phyloP scores from a whole-genome alignment of 106 monocot genomes.

The Platanthera zijinensis region DNA sequence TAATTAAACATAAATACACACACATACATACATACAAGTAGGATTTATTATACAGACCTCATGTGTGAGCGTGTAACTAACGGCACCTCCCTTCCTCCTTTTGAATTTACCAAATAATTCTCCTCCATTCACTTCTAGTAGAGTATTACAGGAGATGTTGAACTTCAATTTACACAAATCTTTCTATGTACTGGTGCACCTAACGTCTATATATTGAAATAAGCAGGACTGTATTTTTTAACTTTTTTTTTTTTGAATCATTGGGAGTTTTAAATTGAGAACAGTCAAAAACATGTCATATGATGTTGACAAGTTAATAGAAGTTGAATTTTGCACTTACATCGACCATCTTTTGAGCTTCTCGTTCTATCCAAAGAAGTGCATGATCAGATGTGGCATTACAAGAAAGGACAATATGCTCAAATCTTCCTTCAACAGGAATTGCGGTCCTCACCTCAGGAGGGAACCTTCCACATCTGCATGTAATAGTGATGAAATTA shows the following conservation, averaged over 20 bases:
- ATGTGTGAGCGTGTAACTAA: too few relatives aligned
- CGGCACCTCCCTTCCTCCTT: too few relatives aligned
- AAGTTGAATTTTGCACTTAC: slow-evolving; percentile 22
- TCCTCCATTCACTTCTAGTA: not conserved
- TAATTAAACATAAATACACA: too few relatives aligned
- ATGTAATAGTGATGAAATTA: not conserved
- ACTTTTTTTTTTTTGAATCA: not conserved
- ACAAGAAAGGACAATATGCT: slow-evolving; percentile 56
- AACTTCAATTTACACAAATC: not conserved
- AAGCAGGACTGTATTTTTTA: not conserved
- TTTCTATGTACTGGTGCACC: too few relatives aligned
- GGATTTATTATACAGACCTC: too few relatives aligned
- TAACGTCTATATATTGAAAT: not conserved
- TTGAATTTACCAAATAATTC: not conserved
- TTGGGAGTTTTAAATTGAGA: not conserved
- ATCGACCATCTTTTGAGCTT: slow-evolving; percentile 46
- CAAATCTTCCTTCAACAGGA: slow-evolving; percentile 57
- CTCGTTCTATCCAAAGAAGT: slow-evolving; percentile 59
- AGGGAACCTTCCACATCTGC: slow-evolving; percentile 41
- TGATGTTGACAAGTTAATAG: not conserved
- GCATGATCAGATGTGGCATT: slow-evolving; percentile 54
- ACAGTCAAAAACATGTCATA: not conserved
- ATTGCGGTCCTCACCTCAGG: slow-evolving; percentile 54
- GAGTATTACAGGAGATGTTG: not conserved
- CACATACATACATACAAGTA: too few relatives aligned